A percentile compares a stretch with the other conserved stretches of the same genome.
phyloP scores from a whole-genome alignment of 2,329 filamentous ascomycete species.

The Tolypocladium cylindrosporum region DNA sequence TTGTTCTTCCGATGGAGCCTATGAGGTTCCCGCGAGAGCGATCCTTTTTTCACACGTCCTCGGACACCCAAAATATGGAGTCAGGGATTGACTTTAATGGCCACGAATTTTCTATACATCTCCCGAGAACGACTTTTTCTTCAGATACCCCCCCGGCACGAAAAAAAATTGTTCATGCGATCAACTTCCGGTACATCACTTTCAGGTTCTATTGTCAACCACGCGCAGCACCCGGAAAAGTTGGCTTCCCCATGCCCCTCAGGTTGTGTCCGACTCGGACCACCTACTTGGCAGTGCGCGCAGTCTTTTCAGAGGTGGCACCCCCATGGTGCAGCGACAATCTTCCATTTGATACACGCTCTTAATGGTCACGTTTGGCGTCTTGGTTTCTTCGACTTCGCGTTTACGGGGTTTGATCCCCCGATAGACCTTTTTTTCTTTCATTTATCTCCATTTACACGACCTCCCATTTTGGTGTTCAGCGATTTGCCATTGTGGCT shows the following conservation, averaged over 20 bases:
- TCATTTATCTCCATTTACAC: not conserved
- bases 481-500: conserved; percentile 5
- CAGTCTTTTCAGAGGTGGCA: not conserved
- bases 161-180: conserved; percentile 23
- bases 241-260: not conserved
- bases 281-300: not conserved
- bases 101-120: conserved; percentile 22
- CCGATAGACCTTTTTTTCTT: not conserved
- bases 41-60: not conserved
- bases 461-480: conserved; percentile 9
- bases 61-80: conserved; percentile 4
- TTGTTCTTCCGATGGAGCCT: not conserved
- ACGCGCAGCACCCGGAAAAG: not conserved
- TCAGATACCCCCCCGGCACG: conserved; percentile 29
- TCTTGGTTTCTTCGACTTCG: conserved; percentile 6
- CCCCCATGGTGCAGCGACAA: not conserved
- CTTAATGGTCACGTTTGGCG: conserved; percentile 24
- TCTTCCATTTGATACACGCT: conserved; percentile 15
- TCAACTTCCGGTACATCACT: conserved; percentile 13
- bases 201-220: conserved; percentile 2
- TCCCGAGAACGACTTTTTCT: conserved; percentile 23
- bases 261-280: not conserved
- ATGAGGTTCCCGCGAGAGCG: not conserved
- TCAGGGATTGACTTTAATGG: conserved; percentile 16
- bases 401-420: not conserved